Base-by-base conservation (phyloP, 2,329 filamentous ascomycete genomes). In the Aspergillus pseudoviridinutans region DNA sequence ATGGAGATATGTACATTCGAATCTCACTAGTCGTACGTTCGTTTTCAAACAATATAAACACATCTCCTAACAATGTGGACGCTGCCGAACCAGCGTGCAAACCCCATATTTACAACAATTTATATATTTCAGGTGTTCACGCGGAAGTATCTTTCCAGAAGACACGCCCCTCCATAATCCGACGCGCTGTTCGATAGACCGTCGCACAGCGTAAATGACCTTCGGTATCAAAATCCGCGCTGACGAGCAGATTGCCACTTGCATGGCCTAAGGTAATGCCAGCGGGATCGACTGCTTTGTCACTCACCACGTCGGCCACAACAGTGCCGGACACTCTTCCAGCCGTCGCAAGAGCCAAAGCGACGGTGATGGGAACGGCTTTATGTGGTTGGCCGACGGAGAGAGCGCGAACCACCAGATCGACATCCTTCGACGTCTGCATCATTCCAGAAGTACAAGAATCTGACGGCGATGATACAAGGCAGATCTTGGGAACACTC, bases 401-500 rank as follows among this genome's bases (percentile, higher is more conserved):
- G 53, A 85, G 71, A 20, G 80, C 79, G n/a, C 79, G 72, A n/a
- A 76, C 77, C 2, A 79, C 67, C 3, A 78, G 60, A 63, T 80
- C 75, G 6, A 67, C 71, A 14, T 74, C 66, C 0, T 73, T 74
- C 2, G 75, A 76, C 32, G 67, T 68, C n/a, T 67, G 64, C 22
- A 25, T 47, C 22, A 47, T 14, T 3, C 12, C 10, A 3, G 44
- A 47, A 1, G 22, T 7, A 24, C 4, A 47, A 14, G 64, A 63
- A 46, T 50, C 54, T 2, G 52, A 53, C 1, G 69, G 65, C 0
- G 58, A 7, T 3, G 80, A 80, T 0, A 86, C 78, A 17, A 87
- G 73, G 14, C 80, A 82, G 41, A 89, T 84, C 67, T 89, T 88
- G 1, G 87, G 87, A 1, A 89, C 59, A 49, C 69, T 82, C 1